These are phyloP conservation scores for Macrocystidia cucumis DNA, from an alignment of 1,284 basidiomycete genomes.

Conservation along the genomic window DNA sequence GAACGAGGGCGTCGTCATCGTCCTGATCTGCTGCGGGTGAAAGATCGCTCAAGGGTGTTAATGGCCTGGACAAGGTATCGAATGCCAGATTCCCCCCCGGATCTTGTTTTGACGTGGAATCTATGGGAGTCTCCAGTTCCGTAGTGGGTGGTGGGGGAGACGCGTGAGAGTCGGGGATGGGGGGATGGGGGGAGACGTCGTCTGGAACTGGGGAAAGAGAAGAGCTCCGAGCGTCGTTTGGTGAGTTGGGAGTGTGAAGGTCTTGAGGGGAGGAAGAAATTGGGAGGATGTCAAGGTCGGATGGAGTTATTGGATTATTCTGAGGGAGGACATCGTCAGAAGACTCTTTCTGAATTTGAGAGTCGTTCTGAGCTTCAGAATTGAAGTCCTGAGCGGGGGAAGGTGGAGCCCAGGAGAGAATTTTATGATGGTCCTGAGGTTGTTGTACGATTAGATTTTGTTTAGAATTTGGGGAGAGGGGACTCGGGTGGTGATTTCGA, in stretches of 20 bases:
- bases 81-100: conserved; percentile 17
- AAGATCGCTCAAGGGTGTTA: conserved; percentile 61
- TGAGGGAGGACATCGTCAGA: too few species aligned
- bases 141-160: conserved; percentile 15
- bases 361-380: too few species aligned
- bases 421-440: conserved; percentile 8
- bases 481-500: conserved; percentile 37
- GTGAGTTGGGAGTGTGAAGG: conserved; percentile 18
- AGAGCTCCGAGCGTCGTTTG: conserved; percentile 31
- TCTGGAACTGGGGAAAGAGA: conserved; percentile 47
- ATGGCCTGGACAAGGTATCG: conserved; percentile 11
- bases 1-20: conserved; percentile 21
- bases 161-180: conserved; percentile 14
- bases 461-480: conserved; percentile 29
- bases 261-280: conserved; percentile 18
- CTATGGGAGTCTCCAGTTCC: conserved; percentile 20
- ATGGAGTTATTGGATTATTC: conserved; percentile 8
- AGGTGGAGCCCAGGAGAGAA: conserved; percentile 9
- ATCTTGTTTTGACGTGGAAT: conserved; percentile 20
- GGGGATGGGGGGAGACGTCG: conserved; percentile 20
- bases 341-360: too few species aligned
- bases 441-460: conserved; percentile 32
- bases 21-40: conserved; percentile 50
- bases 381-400: too few species aligned
- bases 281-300: conserved; percentile 20